Evolutionary conservation across 2,329 filamentous ascomycete genomes (phyloP).

Genomic region (Domatiomyces globalis): DNA sequence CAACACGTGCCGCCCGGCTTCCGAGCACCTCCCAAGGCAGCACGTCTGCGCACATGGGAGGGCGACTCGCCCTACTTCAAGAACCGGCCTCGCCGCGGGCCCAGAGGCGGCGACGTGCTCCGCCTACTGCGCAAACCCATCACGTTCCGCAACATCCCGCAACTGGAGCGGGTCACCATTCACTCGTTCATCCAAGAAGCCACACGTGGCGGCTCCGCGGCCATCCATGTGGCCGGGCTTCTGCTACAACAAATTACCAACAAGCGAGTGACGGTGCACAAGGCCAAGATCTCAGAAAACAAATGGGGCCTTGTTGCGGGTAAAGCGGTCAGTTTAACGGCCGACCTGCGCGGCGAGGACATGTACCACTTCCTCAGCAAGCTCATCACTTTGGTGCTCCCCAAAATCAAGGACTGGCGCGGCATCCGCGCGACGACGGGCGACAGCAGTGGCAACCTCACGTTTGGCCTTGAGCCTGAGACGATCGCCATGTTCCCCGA

Average conservation of each 20-base stretch:
- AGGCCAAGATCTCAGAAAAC: constrained; percentile 54
- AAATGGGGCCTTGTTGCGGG: constrained; percentile 62
- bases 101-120: constrained; percentile 56
- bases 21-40: constrained; percentile 39
- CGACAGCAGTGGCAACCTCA: constrained; percentile 76
- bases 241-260: constrained; percentile 76
- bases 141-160: constrained; percentile 72
- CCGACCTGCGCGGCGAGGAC: constrained; percentile 60
- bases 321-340: constrained; percentile 56
- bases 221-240: constrained; percentile 71
- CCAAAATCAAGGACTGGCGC: constrained; percentile 90
- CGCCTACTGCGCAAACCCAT: constrained; percentile 41
- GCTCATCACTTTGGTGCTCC: constrained; percentile 76
- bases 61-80: constrained; percentile 88
- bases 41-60: constrained; percentile 72
- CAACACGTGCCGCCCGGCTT: constrained; percentile 71
- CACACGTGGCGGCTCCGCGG: constrained; percentile 55
- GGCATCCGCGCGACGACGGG: constrained; percentile 65
- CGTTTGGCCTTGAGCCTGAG: constrained; percentile 62
- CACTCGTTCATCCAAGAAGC: constrained; percentile 58
- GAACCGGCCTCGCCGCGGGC: constrained; percentile 72
- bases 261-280: constrained; percentile 55
- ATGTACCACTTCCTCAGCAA: constrained; percentile 89
- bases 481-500: constrained; percentile 79
- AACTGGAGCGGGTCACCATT: constrained; percentile 65